Percentiles rank a stretch among this genome's conserved stretches.
Conservation (phyloP, 768 basidiomycete species). For the Leccinum disarticulatum region DNA sequence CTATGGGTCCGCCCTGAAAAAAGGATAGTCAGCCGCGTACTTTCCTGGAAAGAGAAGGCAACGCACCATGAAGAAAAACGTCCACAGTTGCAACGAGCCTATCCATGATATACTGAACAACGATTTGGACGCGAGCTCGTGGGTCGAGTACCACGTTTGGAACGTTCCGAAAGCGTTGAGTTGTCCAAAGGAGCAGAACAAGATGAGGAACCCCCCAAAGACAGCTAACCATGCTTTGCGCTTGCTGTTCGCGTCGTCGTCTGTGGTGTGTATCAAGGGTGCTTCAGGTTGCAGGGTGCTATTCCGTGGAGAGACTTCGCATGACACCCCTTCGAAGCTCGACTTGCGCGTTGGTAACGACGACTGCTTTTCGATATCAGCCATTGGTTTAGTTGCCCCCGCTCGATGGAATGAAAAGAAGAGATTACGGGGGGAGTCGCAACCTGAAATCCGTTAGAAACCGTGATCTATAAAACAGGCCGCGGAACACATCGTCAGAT, state of each 20-base stretch:
- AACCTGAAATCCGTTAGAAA: slow-evolving; percentile 3
- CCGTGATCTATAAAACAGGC: slow-evolving; percentile 28
- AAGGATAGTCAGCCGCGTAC: slow-evolving; percentile 2
- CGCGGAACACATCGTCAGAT: slow-evolving; percentile 20
- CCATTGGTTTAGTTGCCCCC: slow-evolving; percentile 22
- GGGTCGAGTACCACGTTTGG: slow-evolving; percentile 62
- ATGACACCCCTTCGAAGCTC: slow-evolving; percentile 23
- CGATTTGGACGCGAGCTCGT: slow-evolving; percentile 52
- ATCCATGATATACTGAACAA: slow-evolving; percentile 69
- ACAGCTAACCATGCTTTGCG: slow-evolving; percentile 48
- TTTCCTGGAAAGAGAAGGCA: background rate
- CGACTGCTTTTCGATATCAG: slow-evolving; percentile 32
- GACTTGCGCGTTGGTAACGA: slow-evolving; percentile 17
- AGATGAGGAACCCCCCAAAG: slow-evolving; percentile 61
- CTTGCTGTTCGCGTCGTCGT: slow-evolving; percentile 10
- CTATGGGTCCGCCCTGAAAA: slow-evolving; percentile 59
- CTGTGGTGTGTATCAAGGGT: slow-evolving; percentile 13
- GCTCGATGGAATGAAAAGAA: slow-evolving; percentile 4
- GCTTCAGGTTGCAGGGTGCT: slow-evolving; percentile 25
- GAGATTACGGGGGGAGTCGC: slow-evolving; percentile 16
- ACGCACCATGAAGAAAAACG: slow-evolving; percentile 68
- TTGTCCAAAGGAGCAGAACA: slow-evolving; percentile 71
- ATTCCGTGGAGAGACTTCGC: slow-evolving; percentile 20
- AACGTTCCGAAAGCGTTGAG: slow-evolving; percentile 74
- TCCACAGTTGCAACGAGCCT: slow-evolving; percentile 65